Evolutionary conservation across 495 filamentous ascomycete species (phyloP).

Genomic region (Podospora comata): DNA sequence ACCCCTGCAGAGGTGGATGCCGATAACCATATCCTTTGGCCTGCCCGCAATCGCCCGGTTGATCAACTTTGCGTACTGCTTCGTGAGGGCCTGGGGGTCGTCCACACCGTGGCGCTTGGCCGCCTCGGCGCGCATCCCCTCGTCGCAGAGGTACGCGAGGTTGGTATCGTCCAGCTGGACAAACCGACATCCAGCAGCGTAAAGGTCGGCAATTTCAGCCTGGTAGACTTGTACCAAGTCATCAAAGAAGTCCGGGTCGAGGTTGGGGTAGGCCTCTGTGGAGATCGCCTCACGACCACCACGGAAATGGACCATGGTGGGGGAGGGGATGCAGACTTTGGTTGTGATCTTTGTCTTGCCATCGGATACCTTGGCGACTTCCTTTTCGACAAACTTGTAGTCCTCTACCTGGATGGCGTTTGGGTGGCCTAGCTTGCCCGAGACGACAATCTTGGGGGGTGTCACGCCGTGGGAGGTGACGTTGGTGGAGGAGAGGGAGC

Average conservation of each 20-base stretch:
- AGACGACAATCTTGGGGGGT: constrained; percentile 45
- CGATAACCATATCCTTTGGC: constrained; percentile 60
- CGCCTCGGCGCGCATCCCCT: constrained; percentile 60
- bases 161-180: constrained; percentile 66
- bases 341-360: constrained; percentile 40
- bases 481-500: constrained; percentile 43
- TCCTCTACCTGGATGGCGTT: constrained; percentile 57
- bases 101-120: constrained; percentile 54
- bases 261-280: constrained; percentile 53
- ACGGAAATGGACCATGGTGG: constrained; percentile 66
- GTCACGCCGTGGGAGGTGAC: constrained; percentile 41
- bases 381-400: constrained; percentile 54
- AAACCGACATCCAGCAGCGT: constrained; percentile 60
- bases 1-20: constrained; percentile 64
- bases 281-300: constrained; percentile 57
- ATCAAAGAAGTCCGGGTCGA: constrained; percentile 56
- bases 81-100: constrained; percentile 49
- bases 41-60: constrained; percentile 56
- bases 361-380: constrained; percentile 35
- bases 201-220: constrained; percentile 57
- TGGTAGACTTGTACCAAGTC: constrained; percentile 61
- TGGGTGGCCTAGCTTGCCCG: constrained; percentile 45
- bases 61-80: constrained; percentile 60
- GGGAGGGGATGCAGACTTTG: constrained; percentile 63
- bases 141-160: constrained; percentile 64